Evolutionary conservation across 2,329 filamentous ascomycete genomes (phyloP).

Genomic region (Fusarium bulbicola): DNA sequence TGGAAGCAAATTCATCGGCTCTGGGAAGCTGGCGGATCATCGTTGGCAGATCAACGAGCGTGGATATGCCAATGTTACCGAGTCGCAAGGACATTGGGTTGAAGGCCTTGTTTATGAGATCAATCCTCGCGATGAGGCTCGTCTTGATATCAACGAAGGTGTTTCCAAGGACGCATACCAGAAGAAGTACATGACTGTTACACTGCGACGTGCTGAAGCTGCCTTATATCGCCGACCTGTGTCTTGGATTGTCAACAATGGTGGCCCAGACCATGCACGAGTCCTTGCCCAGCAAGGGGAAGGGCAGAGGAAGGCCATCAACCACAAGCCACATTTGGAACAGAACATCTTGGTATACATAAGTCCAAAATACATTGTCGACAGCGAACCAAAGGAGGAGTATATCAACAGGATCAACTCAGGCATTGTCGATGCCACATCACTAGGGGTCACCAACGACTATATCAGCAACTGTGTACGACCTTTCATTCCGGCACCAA

Average conservation of each 20-base stretch:
- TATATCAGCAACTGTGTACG: slow-evolving; percentile 51
- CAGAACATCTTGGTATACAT: slow-evolving; percentile 53
- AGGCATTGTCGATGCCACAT: slow-evolving; percentile 49
- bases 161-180: slow-evolving; percentile 51
- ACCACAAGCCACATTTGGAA: slow-evolving; percentile 39
- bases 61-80: slow-evolving; percentile 56
- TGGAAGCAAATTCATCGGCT: slow-evolving; percentile 51
- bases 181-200: slow-evolving; percentile 47
- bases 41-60: slow-evolving; percentile 59
- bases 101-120: slow-evolving; percentile 55
- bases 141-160: slow-evolving; percentile 53
- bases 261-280: slow-evolving; percentile 45
- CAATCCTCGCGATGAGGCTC: slow-evolving; percentile 48
- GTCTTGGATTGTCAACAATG: slow-evolving; percentile 51
- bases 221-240: slow-evolving; percentile 49
- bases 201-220: slow-evolving; percentile 46
- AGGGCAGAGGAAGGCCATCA: slow-evolving; percentile 23
- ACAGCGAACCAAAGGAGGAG: slow-evolving; percentile 50
- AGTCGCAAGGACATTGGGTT: slow-evolving; percentile 47
- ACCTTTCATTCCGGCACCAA: slow-evolving; percentile 46
- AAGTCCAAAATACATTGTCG: slow-evolving; percentile 45
- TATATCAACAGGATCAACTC: slow-evolving; percentile 53
- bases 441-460: slow-evolving; percentile 47
- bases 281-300: slow-evolving; percentile 31
- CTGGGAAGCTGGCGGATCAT: slow-evolving; percentile 50